Evolutionary conservation across 768 basidiomycete species (phyloP), one percentile per base, ranked within the genome.

Genomic region (Amanita rubescens): DNA sequence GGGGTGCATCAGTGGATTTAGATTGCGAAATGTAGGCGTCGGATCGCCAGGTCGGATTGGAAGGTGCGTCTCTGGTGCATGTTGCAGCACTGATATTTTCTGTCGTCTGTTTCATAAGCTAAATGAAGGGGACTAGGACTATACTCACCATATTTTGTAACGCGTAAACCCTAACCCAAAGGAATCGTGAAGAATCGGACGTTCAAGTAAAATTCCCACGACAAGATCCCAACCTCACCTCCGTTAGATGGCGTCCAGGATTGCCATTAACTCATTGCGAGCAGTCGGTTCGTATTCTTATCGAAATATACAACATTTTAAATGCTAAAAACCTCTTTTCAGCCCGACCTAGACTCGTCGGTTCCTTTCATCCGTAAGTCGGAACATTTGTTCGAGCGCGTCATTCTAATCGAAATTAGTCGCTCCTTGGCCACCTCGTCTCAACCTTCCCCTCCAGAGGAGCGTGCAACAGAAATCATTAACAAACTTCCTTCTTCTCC

Each of bases 1-100:
- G 2, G 96, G 96, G 63, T 99, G 96, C 69, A 92, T 84, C n/a
- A 92, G 73, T 0, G 95, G 94, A 65, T 97, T 85, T 41, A 98
- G 80, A 69, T 99, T 99, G 49, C 96, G 79, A 7, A 89, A 89
- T 3, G 84, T 82, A 0, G 94, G 95, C 0, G 88, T 89, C 12
- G 90, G 87, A 61, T 94, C 90, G 20, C 92, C 90, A 9, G 80
- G 82, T 12, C 89, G 76, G 30, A 73, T 67, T 11, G 92, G 89
- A 3, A 92, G 71, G 69, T 92, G 87, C 1, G 74, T 68, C 27
- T 85, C 78, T 3, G 84, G 85, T 12, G 84, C 85, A 81, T 91
- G 91, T 62, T 93, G 88, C 1, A 94, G 76, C 25, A 92, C 88
- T 22, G 82, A 83, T 41, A 94, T 89, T 85, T 89, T 90, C 90